Evolutionary conservation across 306 rosid species (phyloP).

Genomic region (Cicer judaicum): DNA sequence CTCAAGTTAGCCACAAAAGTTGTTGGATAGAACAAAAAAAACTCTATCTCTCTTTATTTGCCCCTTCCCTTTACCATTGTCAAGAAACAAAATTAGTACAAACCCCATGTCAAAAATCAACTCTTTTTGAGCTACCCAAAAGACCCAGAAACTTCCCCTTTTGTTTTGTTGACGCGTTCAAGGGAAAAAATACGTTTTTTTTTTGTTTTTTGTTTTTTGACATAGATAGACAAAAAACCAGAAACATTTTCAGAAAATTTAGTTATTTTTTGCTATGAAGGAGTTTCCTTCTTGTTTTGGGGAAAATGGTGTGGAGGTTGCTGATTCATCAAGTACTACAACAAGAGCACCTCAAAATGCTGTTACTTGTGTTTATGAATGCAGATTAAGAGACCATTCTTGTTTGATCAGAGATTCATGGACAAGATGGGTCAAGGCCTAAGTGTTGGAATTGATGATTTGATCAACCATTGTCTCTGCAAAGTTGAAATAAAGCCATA

Average conservation of each 20-base stretch:
- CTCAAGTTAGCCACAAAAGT: constrained; percentile 36
- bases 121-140: constrained; percentile 34
- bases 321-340: constrained; percentile 58
- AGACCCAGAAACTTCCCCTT: too few relatives aligned
- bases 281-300: constrained; percentile 99
- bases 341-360: constrained; percentile 69
- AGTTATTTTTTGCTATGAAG: constrained; percentile 54
- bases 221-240: too few relatives aligned
- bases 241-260: too few relatives aligned
- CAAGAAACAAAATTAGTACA: constrained; percentile 18
- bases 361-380: constrained; percentile 81
- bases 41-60: constrained; percentile 41
- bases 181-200: constrained; percentile 19
- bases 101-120: constrained; percentile 40
- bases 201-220: too few relatives aligned
- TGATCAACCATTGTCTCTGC: constrained; percentile 62
- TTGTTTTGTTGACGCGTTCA: constrained; percentile 9
- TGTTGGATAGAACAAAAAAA: constrained; percentile 38
- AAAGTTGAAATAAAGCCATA: constrained; percentile 89
- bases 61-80: constrained; percentile 10
- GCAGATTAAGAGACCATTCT: constrained; percentile 55
- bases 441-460: constrained; percentile 69
- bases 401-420: constrained; percentile 80
- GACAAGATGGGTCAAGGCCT: constrained; percentile 93
- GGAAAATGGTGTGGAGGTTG: constrained; percentile 91